Evolutionary conservation across 2,329 filamentous ascomycete genomes (phyloP), one percentile per base, ranked within the genome.

Genomic region (Phaeophleospora eucalypticola): DNA sequence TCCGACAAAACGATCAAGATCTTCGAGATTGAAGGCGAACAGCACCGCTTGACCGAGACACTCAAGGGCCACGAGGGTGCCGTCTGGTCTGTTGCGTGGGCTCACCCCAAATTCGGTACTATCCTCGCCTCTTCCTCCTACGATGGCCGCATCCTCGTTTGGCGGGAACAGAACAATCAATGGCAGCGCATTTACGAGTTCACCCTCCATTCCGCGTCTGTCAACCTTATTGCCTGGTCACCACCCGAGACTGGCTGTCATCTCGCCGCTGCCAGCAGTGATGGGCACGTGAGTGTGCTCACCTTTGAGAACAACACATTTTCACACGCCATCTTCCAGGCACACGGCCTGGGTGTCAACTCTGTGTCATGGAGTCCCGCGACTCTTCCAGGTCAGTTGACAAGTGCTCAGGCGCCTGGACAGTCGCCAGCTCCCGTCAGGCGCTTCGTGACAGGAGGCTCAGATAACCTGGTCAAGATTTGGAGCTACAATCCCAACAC

Each of bases 1-100:
- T 96, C 91, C 58, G 93, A 98, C 73, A 90, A 93, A 68, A 97
- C 91, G 39, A 95, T 98, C 76, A 97, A 97, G 76, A 97, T 98
- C 66, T 98, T 96, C 67, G 93, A 98, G 72, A 86, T 98, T 46
- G 91, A 97, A 64, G 89, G 89, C 63, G 90, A 97, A 61, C 81
- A 85, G 58, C 91, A 98, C 71, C 82, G 87, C 55, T 75, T 97
- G 60, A 81, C 88, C 27, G 91, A 97, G 74, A 98, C 93, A 19
- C 76, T 98, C 57, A 95, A 95, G 73, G 91, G 91, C 89, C 93
- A 98, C 67, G 93, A 98, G 70, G 91, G 91, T 54, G 89, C 93
- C 29, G 91, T 98, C 49, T 98, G 93, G 93, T 95, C 88, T 68
- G 88, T 97, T 49, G 86, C 90, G 61, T 98, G 93, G 93, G 90